These are phyloP conservation scores for Leptodermis oblonga DNA, from an alignment of 257 asterid species.

Conservation along the genomic window DNA sequence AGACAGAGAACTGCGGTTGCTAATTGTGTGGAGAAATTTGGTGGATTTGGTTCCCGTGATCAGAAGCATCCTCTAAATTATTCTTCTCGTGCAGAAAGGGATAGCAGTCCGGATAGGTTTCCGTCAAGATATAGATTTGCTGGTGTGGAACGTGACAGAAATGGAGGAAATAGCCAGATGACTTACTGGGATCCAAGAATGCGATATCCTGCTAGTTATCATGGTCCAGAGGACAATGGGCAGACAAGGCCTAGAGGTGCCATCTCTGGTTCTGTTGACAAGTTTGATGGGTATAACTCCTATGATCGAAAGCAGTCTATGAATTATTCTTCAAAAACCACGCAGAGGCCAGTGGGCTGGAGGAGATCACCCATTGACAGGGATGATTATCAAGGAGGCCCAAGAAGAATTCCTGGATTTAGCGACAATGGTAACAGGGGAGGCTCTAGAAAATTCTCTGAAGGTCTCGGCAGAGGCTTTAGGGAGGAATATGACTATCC, in stretches of 20 bases:
- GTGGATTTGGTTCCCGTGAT: slow-evolving; percentile 37
- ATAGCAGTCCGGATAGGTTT: slow-evolving; percentile 46
- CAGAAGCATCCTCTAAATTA: slow-evolving; percentile 36
- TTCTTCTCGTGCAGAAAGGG: slow-evolving; percentile 45
- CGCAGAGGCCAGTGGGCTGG: slow-evolving; percentile 37
- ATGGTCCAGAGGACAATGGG: slow-evolving; percentile 37
- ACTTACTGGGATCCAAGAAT: slow-evolving; percentile 48
- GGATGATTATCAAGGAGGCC: slow-evolving; percentile 40
- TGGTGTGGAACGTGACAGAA: slow-evolving; percentile 36
- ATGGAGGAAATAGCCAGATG: slow-evolving; percentile 38
- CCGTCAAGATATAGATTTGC: slow-evolving; percentile 44
- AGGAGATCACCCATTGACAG: slow-evolving; percentile 54
- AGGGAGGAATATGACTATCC: slow-evolving; percentile 40
- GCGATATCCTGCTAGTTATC: slow-evolving; percentile 38
- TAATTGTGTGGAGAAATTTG: slow-evolving; percentile 36
- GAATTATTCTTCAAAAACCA: slow-evolving; percentile 39
- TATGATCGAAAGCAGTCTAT: slow-evolving; percentile 39
- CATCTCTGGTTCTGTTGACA: slow-evolving; percentile 30
- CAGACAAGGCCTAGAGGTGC: slow-evolving; percentile 44
- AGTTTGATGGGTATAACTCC: slow-evolving; percentile 38
- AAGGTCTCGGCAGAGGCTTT: slow-evolving; percentile 36
- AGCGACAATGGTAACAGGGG: slow-evolving; percentile 39
- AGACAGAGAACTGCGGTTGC: slow-evolving; percentile 40
- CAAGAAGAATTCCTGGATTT: slow-evolving; percentile 37
- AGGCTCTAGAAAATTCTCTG: slow-evolving; percentile 37